Evolutionary conservation across 345 rosid genomes (phyloP).

Genomic region (Bruguiera parviflora): DNA sequence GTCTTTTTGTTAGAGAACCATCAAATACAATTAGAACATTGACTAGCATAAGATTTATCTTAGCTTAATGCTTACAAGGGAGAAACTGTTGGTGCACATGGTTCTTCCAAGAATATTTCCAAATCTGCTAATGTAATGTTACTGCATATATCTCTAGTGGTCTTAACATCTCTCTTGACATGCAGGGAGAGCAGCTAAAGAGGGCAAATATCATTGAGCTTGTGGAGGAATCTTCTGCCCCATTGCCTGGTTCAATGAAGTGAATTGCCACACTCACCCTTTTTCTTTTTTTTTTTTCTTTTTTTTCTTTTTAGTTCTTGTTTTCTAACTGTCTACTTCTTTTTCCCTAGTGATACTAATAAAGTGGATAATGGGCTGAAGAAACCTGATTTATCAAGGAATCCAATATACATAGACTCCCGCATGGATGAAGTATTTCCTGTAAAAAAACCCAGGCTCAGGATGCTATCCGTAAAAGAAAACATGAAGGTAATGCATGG

Average conservation of each 20-base stretch:
- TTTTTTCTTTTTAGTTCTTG: too few species aligned
- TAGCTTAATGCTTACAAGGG: background rate
- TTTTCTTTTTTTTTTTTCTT: too few species aligned
- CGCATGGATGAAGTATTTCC: slow-evolving; percentile 76
- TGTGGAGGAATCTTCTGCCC: slow-evolving; percentile 45
- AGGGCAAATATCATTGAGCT: slow-evolving; percentile 46
- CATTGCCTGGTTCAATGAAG: slow-evolving; percentile 41
- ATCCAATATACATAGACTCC: slow-evolving; percentile 61
- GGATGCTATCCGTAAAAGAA: slow-evolving; percentile 53
- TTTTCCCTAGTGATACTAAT: slow-evolving; percentile 16
- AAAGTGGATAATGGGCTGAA: slow-evolving; percentile 42
- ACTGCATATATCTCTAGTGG: background rate
- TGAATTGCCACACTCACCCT: slow-evolving; percentile 13
- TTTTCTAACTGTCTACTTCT: background rate
- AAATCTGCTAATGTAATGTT: background rate
- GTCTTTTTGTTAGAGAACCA: background rate
- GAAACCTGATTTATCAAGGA: slow-evolving; percentile 47
- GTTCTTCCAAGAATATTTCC: background rate
- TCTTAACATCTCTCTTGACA: slow-evolving; percentile 10
- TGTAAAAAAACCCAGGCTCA: slow-evolving; percentile 65
- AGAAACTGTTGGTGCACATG: background rate
- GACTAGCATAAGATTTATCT: background rate
- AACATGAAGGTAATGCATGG: slow-evolving; percentile 48
- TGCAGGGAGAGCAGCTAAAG: slow-evolving; percentile 84
- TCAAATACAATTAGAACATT: background rate